Conservation (phyloP, 148 eudicot genomes). For the Drosera capensis region DNA sequence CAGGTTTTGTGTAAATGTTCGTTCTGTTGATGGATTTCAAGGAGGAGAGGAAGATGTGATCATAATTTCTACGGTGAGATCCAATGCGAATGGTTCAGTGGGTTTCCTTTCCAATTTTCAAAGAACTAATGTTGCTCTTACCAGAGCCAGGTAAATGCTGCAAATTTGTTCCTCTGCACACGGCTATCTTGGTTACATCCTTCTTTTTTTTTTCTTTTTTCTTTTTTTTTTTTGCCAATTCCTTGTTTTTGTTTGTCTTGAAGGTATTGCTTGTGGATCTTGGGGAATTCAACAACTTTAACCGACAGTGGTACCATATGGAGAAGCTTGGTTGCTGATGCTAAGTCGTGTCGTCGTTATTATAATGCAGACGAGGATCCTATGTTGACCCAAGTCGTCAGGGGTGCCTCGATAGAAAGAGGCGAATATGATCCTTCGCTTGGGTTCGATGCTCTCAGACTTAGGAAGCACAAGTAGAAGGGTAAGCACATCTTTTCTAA, state of each 20-base stretch:
- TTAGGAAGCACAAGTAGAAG: too few species aligned
- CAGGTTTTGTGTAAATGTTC: conserved; percentile 22
- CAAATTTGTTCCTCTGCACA: too few species aligned
- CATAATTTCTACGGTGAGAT: conserved; percentile 43
- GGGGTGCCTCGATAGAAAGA: too few species aligned
- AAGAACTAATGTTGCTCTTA: conserved; percentile 24
- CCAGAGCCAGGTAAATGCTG: conserved; percentile 41
- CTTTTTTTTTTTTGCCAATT: neutral
- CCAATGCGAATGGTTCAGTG: conserved; percentile 13
- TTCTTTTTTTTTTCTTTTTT: neutral
- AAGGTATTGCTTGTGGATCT: conserved; percentile 52
- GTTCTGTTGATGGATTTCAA: conserved; percentile 37
- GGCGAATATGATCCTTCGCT: too few species aligned
- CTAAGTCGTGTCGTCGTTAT: conserved; percentile 25
- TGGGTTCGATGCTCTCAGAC: too few species aligned
- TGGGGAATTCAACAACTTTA: conserved; percentile 33
- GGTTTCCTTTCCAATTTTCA: conserved; percentile 21
- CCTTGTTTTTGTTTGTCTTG: neutral
- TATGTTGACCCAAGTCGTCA: too few species aligned
- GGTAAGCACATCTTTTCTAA: too few species aligned
- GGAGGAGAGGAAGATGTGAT: conserved; percentile 49
- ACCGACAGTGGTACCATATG: conserved; percentile 18
- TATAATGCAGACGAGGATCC: conserved; percentile 30
- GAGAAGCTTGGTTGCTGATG: conserved; percentile 26
- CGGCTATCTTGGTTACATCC: neutral